Base-by-base conservation (phyloP, 2,329 filamentous ascomycete species). In the Allantophomopsis cytisporea region DNA sequence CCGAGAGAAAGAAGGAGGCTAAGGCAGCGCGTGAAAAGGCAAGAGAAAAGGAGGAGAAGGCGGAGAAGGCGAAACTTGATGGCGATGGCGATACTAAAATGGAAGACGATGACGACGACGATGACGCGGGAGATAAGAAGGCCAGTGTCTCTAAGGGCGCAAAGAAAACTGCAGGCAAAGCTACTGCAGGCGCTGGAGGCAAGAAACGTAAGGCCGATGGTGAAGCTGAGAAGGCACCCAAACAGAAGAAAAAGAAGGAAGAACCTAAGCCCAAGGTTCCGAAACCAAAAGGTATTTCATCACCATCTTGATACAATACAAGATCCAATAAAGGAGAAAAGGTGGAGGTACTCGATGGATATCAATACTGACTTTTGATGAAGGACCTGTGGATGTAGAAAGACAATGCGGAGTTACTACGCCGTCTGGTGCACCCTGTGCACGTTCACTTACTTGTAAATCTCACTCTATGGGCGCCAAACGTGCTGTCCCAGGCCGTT, bases 401-500 rank as follows among this genome's bases (percentile, higher is more conserved):
- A 77, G 83, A 51, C 88, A 95, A 62, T 95, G 88, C 53, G 88
- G 88, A 68, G 88, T 95, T 31, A 69, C 80, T 16, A 66, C 94
- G 41, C 74, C 83, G 0, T 94, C 94, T 53, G 86, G 87, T 1
- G 82, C 84, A 43, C 83, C 83, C 40, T 95, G 88, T 57, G 88
- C 88, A 10, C 69, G 88, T 41, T 93, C 85, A 3, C 62, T 95
- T 42, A 95, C 88, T 0, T 95, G 88, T 67, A 95, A 95, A 62
- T 89, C 82, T 43, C 88, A 95, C 48, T 80, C 73, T n/a, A 94
- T 95, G 88, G 87, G 88, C 10, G 82, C 88, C 5, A 95, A 95
- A 61, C 73, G 88, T 49, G 82, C 83, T 1, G 88, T 95, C 3
- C 82, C 85, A 5, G 88, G 88, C 1, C 72, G 88, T 44, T 91